A percentile compares a stretch with the other conserved stretches of the same genome.
Evolutionary conservation across 1,284 basidiomycete species (phyloP).

Genomic region (Heliocybe sulcata): DNA sequence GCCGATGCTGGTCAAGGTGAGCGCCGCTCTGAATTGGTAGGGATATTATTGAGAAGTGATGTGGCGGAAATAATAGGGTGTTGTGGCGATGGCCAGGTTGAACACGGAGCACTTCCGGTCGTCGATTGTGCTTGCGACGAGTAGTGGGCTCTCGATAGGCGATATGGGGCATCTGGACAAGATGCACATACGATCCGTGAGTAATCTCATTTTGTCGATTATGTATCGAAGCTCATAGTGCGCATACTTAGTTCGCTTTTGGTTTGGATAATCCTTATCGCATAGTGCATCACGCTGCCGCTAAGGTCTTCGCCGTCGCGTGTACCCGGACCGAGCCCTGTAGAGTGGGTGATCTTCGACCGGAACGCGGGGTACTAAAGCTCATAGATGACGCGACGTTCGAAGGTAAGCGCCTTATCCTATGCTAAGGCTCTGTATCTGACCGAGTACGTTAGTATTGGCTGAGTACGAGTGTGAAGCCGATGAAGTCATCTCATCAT

Average conservation of each 20-base stretch:
- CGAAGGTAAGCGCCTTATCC: constrained; percentile 37
- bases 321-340: constrained; percentile 45
- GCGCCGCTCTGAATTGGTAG: constrained; percentile 10
- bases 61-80: constrained; percentile 38
- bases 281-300: constrained; percentile 48
- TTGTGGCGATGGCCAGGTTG: constrained; percentile 46
- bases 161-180: constrained; percentile 67
- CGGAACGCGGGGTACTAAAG: constrained; percentile 51
- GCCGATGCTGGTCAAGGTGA: constrained; percentile 68
- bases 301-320: constrained; percentile 59
- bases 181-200: constrained; percentile 74
- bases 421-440: neutral
- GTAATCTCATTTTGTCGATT: constrained; percentile 13
- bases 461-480: constrained; percentile 42
- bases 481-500: constrained; percentile 54
- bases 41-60: neutral
- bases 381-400: constrained; percentile 63
- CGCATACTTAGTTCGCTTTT: constrained; percentile 46
- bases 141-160: constrained; percentile 55
- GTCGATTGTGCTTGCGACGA: constrained; percentile 52
- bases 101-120: constrained; percentile 39
- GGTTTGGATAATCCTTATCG: constrained; percentile 61
- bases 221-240: neutral
- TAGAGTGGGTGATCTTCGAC: constrained; percentile 45
- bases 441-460: constrained; percentile 46